A percentile compares a stretch with the other conserved stretches of the same genome.
These are phyloP conservation scores for Amanita brunnescens DNA, from an alignment of 768 basidiomycete genomes.

Conservation along the genomic window DNA sequence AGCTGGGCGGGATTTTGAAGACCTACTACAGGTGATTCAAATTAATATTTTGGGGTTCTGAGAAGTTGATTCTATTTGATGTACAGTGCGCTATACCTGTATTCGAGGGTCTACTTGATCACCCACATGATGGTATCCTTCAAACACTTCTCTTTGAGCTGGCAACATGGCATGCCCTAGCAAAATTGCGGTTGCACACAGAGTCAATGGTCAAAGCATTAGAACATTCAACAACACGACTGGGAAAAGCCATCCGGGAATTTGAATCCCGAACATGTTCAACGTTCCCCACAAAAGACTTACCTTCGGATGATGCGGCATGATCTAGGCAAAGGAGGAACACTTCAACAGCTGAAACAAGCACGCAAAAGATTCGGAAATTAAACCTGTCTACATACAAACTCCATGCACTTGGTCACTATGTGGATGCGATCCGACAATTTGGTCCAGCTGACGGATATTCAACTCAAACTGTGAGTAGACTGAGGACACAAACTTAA, in stretches of 20 bases:
- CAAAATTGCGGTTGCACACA: constrained; percentile 20
- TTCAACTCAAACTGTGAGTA: constrained; percentile 25
- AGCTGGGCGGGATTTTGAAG: constrained; percentile 30
- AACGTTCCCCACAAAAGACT: constrained; percentile 14
- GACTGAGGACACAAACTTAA: neutral
- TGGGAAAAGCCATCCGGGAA: constrained; percentile 16
- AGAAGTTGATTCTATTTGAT: neutral
- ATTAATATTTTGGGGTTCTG: neutral
- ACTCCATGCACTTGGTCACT: constrained; percentile 22
- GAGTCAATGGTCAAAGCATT: constrained; percentile 17
- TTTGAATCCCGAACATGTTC: constrained; percentile 14
- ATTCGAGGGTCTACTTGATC: constrained; percentile 28
- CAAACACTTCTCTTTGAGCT: constrained; percentile 21
- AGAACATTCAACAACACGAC: constrained; percentile 17
- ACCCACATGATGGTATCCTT: constrained; percentile 19
- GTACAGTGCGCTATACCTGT: constrained; percentile 24
- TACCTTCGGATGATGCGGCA: constrained; percentile 18
- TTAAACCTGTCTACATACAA: no score
- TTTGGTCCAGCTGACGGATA: constrained; percentile 29
- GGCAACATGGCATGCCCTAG: constrained; percentile 27
- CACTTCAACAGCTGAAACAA: no score
- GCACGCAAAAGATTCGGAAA: no score
- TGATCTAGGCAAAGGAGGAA: constrained; percentile 8
- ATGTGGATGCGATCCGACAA: constrained; percentile 13
- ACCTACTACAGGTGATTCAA: constrained; percentile 38